Base-by-base conservation (phyloP, 2,329 filamentous ascomycete genomes). In the Phoma sp. region DNA sequence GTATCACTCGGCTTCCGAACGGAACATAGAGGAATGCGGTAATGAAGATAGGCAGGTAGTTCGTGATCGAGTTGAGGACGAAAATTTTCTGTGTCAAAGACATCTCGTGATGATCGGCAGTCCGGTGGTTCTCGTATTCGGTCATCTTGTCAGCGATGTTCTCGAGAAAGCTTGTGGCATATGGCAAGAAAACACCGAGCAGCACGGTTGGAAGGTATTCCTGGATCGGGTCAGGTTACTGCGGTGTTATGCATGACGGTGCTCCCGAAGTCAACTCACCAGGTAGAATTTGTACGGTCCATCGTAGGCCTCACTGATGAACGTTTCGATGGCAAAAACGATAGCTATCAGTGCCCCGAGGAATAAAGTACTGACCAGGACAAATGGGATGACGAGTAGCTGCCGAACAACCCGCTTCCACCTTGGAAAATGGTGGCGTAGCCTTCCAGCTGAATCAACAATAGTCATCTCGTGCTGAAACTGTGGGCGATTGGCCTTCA, bases 71-170 rank as follows among this genome's bases (percentile, higher is more conserved):
- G 56, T 72, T 71, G 6, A 74, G 56, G 7, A 73, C 66, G 26
- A 74, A 74, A 3, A 70, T 62, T 53, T 74, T 74, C 26, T 71
- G 70, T 5, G 69, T 74, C 7, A 72, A 53, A 5, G 70, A 70
- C 65, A 71, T 72, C 33, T 73, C 70, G 47, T 72, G 59, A 18
- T 66, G 55, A 37, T 69, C 68, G 30, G 54, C 54, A 14, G 71
- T 74, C 37, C 68, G 62, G 39, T 74, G 68, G 33, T 74, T 73
- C 33, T 74, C 71, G 42, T 68, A 73, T 45, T 72, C 64, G 4
- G 70, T 73, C 55, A 74, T 56, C 17, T 38, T 47, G n/a, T 59
- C 60, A 14, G 70, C 71, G 11, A 69, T 56, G 14, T 57, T 42
- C 39, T 72, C 66, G 0, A 74, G 49, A 10, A 65, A 60, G 36